Evolutionary conservation across 345 rosid species (phyloP).

Genomic region (Salix koriyanagi): DNA sequence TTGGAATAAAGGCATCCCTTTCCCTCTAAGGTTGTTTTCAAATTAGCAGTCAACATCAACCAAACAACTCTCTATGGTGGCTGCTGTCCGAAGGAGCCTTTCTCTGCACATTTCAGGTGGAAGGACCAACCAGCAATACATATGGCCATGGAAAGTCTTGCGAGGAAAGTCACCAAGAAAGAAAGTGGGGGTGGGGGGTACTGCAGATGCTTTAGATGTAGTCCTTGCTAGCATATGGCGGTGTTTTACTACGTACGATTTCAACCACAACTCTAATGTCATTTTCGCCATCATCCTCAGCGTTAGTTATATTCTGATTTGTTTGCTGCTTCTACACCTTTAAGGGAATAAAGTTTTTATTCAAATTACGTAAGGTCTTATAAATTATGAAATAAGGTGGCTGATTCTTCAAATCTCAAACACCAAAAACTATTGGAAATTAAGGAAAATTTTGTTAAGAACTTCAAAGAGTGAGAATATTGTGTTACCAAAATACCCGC

Average conservation of each 20-base stretch:
- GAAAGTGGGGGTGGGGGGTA: no score
- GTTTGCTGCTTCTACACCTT: neutral
- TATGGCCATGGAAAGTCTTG: conserved; percentile 18
- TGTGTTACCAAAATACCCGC: neutral
- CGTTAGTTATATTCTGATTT: conserved; percentile 12
- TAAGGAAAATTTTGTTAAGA: no score
- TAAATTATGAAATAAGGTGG: no score
- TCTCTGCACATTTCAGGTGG: conserved; percentile 11
- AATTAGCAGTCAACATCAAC: conserved; percentile 22
- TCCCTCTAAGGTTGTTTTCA: conserved; percentile 20
- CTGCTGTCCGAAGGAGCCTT: conserved; percentile 18
- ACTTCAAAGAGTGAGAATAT: no score
- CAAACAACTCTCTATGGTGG: neutral
- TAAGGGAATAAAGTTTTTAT: neutral
- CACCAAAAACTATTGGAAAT: neutral
- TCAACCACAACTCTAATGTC: conserved; percentile 23
- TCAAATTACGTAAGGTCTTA: no score
- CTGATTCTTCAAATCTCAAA: neutral
- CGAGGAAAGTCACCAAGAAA: conserved; percentile 23
- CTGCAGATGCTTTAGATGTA: neutral
- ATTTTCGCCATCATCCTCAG: conserved; percentile 16
- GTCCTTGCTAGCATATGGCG: no score
- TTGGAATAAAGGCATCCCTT: conserved; percentile 8
- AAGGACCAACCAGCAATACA: conserved; percentile 38
- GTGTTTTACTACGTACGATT: conserved; percentile 3